Evolutionary conservation across 2,329 filamentous ascomycete genomes (phyloP), one percentile per base, ranked within the genome.

Genomic region (Cladosporium sp.): DNA sequence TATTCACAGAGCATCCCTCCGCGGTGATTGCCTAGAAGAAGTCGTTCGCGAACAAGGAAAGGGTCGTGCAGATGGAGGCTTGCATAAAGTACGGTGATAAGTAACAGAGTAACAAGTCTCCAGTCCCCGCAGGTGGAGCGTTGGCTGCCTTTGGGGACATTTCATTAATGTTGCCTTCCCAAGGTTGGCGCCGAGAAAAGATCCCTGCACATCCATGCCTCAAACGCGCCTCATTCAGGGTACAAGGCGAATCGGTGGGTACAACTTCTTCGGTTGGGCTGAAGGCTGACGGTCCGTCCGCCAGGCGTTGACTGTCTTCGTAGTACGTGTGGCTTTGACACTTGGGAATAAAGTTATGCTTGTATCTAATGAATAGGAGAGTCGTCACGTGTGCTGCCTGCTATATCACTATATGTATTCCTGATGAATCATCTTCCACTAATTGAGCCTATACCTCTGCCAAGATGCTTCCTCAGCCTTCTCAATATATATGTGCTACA

Each of bases 101-200:
- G 4, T 7, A 15, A 16, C 15, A 35, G 32, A n/a, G 12, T 7
- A n/a, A n/a, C n/a, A n/a, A n/a, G n/a, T n/a, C n/a, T n/a, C n/a
- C n/a, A n/a, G n/a, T n/a, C 32, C 13, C 32, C 13, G 15, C 13
- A 7, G 13, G 32, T 2, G 32, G 13, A 35, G 32, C 32, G 32
- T n/a, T n/a, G 32, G 13, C 32, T 35, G 43, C 15, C 43, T 27
- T 46, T 33, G 36, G 36, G 27, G n/a, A 40, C 45, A 48, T 48
- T 20, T 48, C 16, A 48, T 48, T 32, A 19, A 48, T 48, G 41
- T 18, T n/a, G 20, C 27, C 36, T 39, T 48, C 22, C 22, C 45
- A 38, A 38, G n/a, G 43, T 38, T 47, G 43, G 43, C 45, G 45
- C 45, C 45, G 45, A 48, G 45, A 48, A n/a, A 48, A 48, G 18